phyloP scores from a whole-genome alignment of 73 alveolate species.

The Paramecium biaurelia region DNA sequence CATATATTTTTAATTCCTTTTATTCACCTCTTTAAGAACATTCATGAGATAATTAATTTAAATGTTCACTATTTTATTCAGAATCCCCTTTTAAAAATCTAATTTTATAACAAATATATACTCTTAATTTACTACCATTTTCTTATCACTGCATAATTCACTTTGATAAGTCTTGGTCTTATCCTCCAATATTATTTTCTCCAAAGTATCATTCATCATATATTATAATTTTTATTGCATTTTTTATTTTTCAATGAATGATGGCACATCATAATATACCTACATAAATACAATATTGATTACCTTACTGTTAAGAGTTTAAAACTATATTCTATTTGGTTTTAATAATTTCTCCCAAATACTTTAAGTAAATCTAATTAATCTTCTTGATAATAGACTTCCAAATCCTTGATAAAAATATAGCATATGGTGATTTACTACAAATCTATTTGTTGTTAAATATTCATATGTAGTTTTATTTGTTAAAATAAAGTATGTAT shows the following conservation, averaged over 20 bases:
- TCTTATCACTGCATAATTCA: not conserved
- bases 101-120: not conserved
- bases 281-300: not conserved
- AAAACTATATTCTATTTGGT: not conserved
- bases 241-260: not conserved
- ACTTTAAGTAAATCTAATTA: not conserved
- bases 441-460: conserved; percentile 7
- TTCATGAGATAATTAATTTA: not conserved
- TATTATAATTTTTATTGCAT: not conserved
- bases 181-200: not conserved
- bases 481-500: not conserved
- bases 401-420: conserved; percentile 15
- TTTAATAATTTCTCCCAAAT: not conserved
- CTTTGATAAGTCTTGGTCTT: not conserved
- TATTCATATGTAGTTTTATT: conserved; percentile 43
- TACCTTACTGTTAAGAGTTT: not conserved
- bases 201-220: not conserved
- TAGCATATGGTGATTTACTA: not conserved
- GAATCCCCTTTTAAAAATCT: not conserved
- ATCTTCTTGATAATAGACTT: not conserved
- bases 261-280: not conserved
- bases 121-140: not conserved
- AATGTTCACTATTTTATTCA: not conserved
- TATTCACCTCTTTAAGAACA: not conserved
- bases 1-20: not conserved